Conservation (phyloP, 805 yeast genomes). For the Jamesozyma hellenica region DNA sequence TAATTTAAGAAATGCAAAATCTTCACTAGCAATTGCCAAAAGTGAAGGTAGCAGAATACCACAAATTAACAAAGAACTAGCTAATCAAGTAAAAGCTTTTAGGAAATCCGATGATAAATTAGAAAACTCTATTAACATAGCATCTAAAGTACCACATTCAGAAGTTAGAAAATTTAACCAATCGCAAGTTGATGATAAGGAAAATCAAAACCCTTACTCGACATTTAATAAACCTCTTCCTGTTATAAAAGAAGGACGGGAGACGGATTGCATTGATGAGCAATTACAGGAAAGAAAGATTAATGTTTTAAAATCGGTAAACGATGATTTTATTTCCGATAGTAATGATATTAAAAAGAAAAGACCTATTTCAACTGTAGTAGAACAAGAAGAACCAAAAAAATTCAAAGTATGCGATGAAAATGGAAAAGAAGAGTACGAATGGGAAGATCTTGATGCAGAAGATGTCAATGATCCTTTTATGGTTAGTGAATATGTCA, state of each 20-base stretch:
- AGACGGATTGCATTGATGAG: not conserved
- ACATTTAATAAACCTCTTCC: slow-evolving; percentile 8
- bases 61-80: slow-evolving; percentile 10
- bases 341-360: slow-evolving; percentile 20
- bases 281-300: not conserved
- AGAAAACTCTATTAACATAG: not conserved
- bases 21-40: slow-evolving; percentile 11
- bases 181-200: slow-evolving; percentile 15
- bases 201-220: slow-evolving; percentile 17
- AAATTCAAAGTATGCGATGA: slow-evolving; percentile 27
- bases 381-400: slow-evolving; percentile 27
- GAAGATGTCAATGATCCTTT: slow-evolving; percentile 73
- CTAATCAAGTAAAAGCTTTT: not conserved
- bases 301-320: not conserved
- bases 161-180: slow-evolving; percentile 1
- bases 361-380: slow-evolving; percentile 29
- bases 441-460: slow-evolving; percentile 70
- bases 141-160: slow-evolving; percentile 1
- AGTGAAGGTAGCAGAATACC: slow-evolving; percentile 14
- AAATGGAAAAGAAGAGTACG: slow-evolving; percentile 30
- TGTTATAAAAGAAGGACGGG: slow-evolving; percentile 15
- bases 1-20: slow-evolving; percentile 12
- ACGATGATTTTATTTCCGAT: not conserved
- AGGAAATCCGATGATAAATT: not conserved
- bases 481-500: slow-evolving; percentile 90